A percentile compares a stretch with the other conserved stretches of the same genome.
phyloP scores from a whole-genome alignment of 2,329 filamentous ascomycete species.

The Penicillium sp. region DNA sequence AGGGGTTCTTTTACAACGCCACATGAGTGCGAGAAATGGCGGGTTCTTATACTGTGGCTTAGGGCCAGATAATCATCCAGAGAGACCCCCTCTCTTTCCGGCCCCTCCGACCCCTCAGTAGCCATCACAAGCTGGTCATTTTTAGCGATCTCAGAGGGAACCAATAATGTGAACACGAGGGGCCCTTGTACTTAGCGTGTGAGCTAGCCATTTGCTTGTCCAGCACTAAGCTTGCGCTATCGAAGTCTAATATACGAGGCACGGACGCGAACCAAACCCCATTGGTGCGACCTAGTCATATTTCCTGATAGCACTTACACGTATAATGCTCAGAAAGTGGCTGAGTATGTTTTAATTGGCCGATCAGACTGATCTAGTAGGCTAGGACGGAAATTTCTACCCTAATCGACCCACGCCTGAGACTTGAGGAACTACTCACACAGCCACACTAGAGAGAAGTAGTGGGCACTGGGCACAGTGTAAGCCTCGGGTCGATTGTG shows the following conservation, averaged over 20 bases:
- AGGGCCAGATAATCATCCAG: not conserved
- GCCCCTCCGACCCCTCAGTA: not conserved
- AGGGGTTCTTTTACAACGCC: too few relatives aligned
- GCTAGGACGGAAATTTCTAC: not conserved
- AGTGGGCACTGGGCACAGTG: too few relatives aligned
- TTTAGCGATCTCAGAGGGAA: not conserved
- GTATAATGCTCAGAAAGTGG: not conserved
- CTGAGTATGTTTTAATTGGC: not conserved
- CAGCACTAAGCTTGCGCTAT: conserved; percentile 2
- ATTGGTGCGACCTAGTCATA: not conserved
- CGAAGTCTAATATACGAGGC: not conserved
- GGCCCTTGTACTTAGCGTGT: not conserved
- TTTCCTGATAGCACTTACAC: not conserved
- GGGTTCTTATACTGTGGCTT: not conserved
- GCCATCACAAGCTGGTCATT: not conserved
- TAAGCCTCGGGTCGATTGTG: too few relatives aligned
- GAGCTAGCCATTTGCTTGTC: conserved; percentile 1
- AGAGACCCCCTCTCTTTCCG: not conserved
- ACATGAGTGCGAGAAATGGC: not conserved
- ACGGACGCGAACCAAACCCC: not conserved
- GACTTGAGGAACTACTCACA: not conserved
- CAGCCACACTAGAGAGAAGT: not conserved
- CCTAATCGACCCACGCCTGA: not conserved
- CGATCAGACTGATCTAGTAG: not conserved
- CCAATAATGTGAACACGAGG: not conserved